Evolutionary conservation across 495 filamentous ascomycete species (phyloP).

Genomic region (Parachaetomium inaequale): DNA sequence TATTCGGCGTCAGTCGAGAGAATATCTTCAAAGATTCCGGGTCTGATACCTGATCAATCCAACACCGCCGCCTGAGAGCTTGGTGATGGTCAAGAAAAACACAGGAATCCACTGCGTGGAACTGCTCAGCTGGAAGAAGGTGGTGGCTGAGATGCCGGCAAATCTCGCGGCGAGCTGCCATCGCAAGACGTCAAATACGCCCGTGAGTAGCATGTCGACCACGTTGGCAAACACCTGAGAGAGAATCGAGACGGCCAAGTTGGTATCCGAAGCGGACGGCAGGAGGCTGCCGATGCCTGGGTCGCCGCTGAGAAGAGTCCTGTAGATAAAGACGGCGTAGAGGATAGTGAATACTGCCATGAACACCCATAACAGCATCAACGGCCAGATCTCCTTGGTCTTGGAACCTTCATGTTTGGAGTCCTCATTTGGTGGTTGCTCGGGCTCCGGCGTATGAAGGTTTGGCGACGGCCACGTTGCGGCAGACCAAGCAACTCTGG

Average conservation of each 20-base stretch:
- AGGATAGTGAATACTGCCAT: background rate
- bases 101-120: conserved; percentile 6
- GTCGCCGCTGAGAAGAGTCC: background rate
- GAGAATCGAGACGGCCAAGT: conserved; percentile 5
- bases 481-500: background rate
- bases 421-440: background rate
- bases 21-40: background rate
- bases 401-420: background rate
- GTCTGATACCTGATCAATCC: conserved; percentile 3
- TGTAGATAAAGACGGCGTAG: conserved; percentile 9
- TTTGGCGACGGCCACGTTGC: background rate
- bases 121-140: conserved; percentile 13
- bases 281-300: background rate
- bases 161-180: conserved; percentile 9
- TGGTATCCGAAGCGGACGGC: conserved; percentile 3
- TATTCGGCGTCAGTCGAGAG: background rate
- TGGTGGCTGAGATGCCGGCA: conserved; percentile 3
- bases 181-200: conserved; percentile 1
- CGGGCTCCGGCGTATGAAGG: background rate
- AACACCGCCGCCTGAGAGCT: background rate
- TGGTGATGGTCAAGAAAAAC: conserved; percentile 4
- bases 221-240: conserved; percentile 6
- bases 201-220: background rate
- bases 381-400: background rate
- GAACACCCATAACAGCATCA: background rate